Evolutionary conservation across 1,284 basidiomycete genomes (phyloP).

Genomic region (Neolentinus lepideus): DNA sequence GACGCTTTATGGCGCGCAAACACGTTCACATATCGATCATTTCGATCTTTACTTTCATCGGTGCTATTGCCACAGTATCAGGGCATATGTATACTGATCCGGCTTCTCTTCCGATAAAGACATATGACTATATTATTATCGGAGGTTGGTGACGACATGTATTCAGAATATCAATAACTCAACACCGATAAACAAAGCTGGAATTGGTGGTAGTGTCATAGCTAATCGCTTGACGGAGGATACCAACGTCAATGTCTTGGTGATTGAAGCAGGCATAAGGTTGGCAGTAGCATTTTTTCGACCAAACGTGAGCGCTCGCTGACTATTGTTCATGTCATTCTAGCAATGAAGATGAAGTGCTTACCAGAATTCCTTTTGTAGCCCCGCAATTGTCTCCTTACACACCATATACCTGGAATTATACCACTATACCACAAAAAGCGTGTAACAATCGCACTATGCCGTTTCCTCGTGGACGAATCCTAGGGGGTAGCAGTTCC

Average conservation of each 20-base stretch:
- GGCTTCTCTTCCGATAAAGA: not conserved
- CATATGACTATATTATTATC: conserved; percentile 4
- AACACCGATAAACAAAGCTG: conserved; percentile 14
- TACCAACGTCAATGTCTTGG: conserved; percentile 18
- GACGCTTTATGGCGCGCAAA: no score
- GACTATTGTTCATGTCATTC: not conserved
- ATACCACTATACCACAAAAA: conserved; percentile 23
- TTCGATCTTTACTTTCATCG: no score
- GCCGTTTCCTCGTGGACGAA: conserved; percentile 23
- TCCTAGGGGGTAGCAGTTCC: conserved; percentile 30
- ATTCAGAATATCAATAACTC: not conserved
- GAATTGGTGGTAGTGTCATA: conserved; percentile 26
- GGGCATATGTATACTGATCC: not conserved
- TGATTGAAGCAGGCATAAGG: conserved; percentile 20
- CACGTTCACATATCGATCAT: no score
- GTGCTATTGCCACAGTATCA: no score
- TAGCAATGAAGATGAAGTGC: not conserved
- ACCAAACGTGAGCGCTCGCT: no score
- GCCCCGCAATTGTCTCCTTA: conserved; percentile 7
- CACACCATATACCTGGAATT: conserved; percentile 22
- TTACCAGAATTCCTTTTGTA: not conserved
- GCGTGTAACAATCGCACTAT: conserved; percentile 21
- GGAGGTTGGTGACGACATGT: not conserved
- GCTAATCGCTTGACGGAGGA: conserved; percentile 27
- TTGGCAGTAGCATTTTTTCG: not conserved